phyloP scores from a whole-genome alignment of 306 rosid species.

The Quillaja saponaria region DNA sequence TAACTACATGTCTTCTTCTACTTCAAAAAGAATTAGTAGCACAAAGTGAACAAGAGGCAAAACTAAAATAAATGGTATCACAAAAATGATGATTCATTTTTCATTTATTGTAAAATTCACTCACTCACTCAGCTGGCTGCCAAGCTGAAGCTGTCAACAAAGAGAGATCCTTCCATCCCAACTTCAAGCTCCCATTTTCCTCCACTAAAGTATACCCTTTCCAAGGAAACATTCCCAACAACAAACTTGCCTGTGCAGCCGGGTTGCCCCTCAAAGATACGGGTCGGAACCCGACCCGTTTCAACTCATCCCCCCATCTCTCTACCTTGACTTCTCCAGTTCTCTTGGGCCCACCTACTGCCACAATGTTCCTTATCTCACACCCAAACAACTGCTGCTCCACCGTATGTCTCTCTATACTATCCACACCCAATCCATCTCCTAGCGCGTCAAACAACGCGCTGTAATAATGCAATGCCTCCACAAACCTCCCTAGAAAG shows the following conservation, averaged over 20 bases:
- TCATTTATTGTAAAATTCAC: too few species aligned
- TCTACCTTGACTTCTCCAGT: slow-evolving; percentile 85
- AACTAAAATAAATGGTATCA: too few species aligned
- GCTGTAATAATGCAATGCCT: slow-evolving; percentile 96
- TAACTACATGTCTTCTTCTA: too few species aligned
- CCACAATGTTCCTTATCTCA: slow-evolving; percentile 89
- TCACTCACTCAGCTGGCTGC: slow-evolving; percentile 77
- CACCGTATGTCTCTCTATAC: slow-evolving; percentile 78
- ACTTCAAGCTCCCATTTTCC: slow-evolving; percentile 76
- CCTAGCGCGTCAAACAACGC: slow-evolving; percentile 99
- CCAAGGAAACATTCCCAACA: slow-evolving; percentile 95
- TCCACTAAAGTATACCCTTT: slow-evolving; percentile 88
- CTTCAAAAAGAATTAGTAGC: too few species aligned
- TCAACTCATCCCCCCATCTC: slow-evolving; percentile 80
- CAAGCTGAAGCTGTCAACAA: slow-evolving; percentile 93
- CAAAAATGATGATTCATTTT: too few species aligned
- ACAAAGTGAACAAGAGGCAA: too few species aligned
- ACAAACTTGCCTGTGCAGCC: slow-evolving; percentile 82
- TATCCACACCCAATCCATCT: slow-evolving; percentile 65
- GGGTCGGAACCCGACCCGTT: slow-evolving; percentile 70
- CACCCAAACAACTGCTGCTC: slow-evolving; percentile 93
- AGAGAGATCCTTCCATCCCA: slow-evolving; percentile 96
- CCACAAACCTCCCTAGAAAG: slow-evolving; percentile 88
- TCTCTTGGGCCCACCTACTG: slow-evolving; percentile 95
- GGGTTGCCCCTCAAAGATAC: slow-evolving; percentile 87